Percentiles rank a stretch among this genome's conserved stretches.
phyloP scores from a whole-genome alignment of 2,329 filamentous ascomycete genomes.

The Delphinella strobiligena region DNA sequence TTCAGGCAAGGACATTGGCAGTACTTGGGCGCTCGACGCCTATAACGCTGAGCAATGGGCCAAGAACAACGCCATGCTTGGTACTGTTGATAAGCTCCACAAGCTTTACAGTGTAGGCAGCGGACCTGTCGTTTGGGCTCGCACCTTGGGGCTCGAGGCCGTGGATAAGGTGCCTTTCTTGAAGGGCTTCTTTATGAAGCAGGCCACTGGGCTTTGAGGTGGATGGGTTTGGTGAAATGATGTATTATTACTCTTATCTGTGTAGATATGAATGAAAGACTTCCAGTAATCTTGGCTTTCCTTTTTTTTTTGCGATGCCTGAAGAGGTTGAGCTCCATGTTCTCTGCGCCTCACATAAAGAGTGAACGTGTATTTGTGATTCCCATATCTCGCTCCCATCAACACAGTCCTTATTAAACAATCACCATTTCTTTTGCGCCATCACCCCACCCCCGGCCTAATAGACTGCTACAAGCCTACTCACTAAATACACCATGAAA shows the following conservation, averaged over 20 bases:
- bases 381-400: no score
- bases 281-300: no score
- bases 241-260: not conserved
- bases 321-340: no score
- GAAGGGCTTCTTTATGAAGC: slow-evolving; percentile 78
- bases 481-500: no score
- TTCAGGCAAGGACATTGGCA: slow-evolving; percentile 81
- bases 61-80: slow-evolving; percentile 65
- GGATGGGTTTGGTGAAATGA: not conserved
- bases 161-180: slow-evolving; percentile 64
- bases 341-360: no score
- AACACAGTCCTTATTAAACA: no score
- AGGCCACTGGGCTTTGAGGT: slow-evolving; percentile 31
- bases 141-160: slow-evolving; percentile 63
- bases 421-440: no score
- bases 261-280: not conserved
- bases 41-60: slow-evolving; percentile 76
- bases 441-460: no score
- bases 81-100: slow-evolving; percentile 78
- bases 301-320: no score
- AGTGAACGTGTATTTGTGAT: no score
- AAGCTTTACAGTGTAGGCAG: slow-evolving; percentile 76
- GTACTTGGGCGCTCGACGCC: slow-evolving; percentile 61
- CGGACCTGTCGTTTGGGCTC: slow-evolving; percentile 66
- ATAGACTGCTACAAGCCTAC: no score